phyloP scores from a whole-genome alignment of 108 stramenopile genomes.

The Cyclotella sp. region DNA sequence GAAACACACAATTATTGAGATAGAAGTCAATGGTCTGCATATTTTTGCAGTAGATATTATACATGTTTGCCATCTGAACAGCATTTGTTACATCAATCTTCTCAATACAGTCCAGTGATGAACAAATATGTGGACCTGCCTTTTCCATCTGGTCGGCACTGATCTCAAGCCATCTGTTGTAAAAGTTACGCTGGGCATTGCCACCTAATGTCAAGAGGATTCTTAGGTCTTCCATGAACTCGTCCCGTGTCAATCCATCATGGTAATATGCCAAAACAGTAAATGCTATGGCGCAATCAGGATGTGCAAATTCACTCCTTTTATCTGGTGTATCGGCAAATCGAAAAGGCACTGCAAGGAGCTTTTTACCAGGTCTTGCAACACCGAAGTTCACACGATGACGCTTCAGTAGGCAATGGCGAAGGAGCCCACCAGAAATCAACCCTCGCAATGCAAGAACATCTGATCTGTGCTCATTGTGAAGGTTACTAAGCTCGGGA shows the following conservation, averaged over 20 bases:
- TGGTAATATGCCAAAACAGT: constrained; percentile 60
- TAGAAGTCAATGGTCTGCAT: constrained; percentile 56
- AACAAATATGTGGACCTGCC: constrained; percentile 3
- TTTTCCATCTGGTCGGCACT: constrained; percentile 16
- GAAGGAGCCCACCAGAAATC: constrained; percentile 41
- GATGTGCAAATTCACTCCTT: constrained; percentile 60
- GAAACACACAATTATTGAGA: constrained; percentile 52
- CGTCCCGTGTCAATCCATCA: constrained; percentile 44
- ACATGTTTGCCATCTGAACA: constrained; percentile 32
- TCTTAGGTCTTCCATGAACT: constrained; percentile 43
- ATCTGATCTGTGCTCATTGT: constrained; percentile 17
- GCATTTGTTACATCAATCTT: constrained; percentile 58
- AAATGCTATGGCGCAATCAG: constrained; percentile 53
- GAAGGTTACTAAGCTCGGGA: not conserved
- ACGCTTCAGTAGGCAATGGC: constrained; percentile 59
- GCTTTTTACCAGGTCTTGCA: constrained; percentile 38
- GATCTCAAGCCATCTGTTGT: constrained; percentile 51
- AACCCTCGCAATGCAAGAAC: constrained; percentile 57
- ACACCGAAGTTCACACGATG: constrained; percentile 59
- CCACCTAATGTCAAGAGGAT: constrained; percentile 34
- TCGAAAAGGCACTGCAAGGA: constrained; percentile 56
- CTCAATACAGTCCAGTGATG: constrained; percentile 31
- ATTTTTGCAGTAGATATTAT: constrained; percentile 27
- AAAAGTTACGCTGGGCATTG: constrained; percentile 40
- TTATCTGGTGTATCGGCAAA: constrained; percentile 53